Evolutionary conservation across 2,329 filamentous ascomycete genomes (phyloP).

Genomic region (Ophiostoma piceae): DNA sequence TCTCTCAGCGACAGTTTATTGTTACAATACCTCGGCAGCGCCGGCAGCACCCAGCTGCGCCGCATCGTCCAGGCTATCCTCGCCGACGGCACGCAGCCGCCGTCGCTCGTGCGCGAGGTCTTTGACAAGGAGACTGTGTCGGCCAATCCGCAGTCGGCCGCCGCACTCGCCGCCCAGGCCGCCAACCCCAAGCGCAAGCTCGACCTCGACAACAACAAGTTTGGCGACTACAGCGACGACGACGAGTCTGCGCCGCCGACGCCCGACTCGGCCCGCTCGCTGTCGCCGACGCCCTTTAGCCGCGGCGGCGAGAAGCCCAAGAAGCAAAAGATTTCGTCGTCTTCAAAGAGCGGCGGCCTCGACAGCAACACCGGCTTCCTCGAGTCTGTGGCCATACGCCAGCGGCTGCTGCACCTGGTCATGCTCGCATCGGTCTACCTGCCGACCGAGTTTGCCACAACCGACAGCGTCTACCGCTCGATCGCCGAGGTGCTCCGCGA

Average conservation of each 20-base stretch:
- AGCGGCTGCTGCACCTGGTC: conserved; percentile 57
- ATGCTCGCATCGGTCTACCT: conserved; percentile 47
- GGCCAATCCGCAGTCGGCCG: not conserved
- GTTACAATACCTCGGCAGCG: conserved; percentile 51
- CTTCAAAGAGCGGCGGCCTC: conserved; percentile 26
- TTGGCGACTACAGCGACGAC: conserved; percentile 56
- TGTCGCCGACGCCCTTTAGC: conserved; percentile 36
- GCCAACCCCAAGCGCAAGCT: not conserved
- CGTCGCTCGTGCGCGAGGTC: conserved; percentile 34
- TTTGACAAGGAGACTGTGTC: conserved; percentile 58
- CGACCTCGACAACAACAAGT: conserved; percentile 54
- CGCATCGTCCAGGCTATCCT: conserved; percentile 62
- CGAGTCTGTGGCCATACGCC: conserved; percentile 56
- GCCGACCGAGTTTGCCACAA: conserved; percentile 36
- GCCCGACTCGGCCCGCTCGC: conserved; percentile 43
- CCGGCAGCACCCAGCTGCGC: conserved; percentile 43
- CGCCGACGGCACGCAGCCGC: conserved; percentile 50
- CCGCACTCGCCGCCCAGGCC: not conserved
- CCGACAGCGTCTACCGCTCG: conserved; percentile 54
- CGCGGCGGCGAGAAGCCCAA: conserved; percentile 35
- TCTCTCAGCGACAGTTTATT: conserved; percentile 53
- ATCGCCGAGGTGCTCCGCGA: conserved; percentile 51
- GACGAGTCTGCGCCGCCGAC: conserved; percentile 48
- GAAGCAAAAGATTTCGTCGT: conserved; percentile 27
- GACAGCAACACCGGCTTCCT: conserved; percentile 31